These are phyloP conservation scores for Paramarasmius palmivorus DNA, from an alignment of 1,284 basidiomycete species.

Conservation along the genomic window DNA sequence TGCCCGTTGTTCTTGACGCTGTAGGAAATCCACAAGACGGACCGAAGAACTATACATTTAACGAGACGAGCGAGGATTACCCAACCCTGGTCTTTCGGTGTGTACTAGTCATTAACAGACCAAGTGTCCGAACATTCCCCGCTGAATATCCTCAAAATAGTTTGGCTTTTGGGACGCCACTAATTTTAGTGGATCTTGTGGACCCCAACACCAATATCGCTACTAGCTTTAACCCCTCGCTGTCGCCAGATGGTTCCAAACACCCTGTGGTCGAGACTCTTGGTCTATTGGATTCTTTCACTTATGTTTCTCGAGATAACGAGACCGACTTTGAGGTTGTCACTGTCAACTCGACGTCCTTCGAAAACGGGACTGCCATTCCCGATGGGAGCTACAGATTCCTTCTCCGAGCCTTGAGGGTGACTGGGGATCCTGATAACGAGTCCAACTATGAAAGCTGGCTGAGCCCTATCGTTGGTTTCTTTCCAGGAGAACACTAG, in stretches of 20 bases:
- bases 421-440: constrained; percentile 45
- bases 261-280: constrained; percentile 18
- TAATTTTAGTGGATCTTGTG: constrained; percentile 4
- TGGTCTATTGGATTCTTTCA: constrained; percentile 37
- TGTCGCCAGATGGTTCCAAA: neutral
- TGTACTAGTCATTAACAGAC: neutral
- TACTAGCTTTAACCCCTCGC: neutral
- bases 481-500: neutral
- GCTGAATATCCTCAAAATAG: neutral
- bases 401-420: constrained; percentile 48
- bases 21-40: constrained; percentile 26
- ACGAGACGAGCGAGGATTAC: constrained; percentile 24
- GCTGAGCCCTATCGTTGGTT: constrained; percentile 37
- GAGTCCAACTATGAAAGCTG: constrained; percentile 55
- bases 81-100: constrained; percentile 29
- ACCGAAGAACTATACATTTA: constrained; percentile 39
- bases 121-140: neutral
- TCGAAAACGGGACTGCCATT: constrained; percentile 45
- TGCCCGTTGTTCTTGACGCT: constrained; percentile 30
- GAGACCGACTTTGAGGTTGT: constrained; percentile 23
- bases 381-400: constrained; percentile 50
- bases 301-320: constrained; percentile 38
- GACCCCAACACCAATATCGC: constrained; percentile 1
- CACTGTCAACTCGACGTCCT: constrained; percentile 16
- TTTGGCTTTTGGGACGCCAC: constrained; percentile 4